phyloP scores from a whole-genome alignment of 352 stramenopile species.

The Pythium insidiosum region DNA sequence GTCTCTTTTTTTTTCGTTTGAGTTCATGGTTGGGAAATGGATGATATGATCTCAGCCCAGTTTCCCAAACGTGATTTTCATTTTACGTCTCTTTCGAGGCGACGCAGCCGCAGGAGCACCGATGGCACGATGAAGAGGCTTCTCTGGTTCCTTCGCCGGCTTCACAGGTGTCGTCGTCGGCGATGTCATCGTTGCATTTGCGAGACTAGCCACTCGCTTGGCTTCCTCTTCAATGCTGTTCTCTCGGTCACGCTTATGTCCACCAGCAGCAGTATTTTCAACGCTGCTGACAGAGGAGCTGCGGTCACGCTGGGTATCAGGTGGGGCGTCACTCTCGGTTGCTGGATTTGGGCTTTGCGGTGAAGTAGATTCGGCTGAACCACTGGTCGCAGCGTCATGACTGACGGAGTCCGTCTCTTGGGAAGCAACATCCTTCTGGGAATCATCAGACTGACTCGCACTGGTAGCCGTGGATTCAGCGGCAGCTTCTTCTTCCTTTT shows the following conservation, averaged over 20 bases:
- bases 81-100: slow-evolving; percentile 86
- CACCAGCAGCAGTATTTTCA: background rate
- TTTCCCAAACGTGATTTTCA: slow-evolving; percentile 90
- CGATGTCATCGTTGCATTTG: no score
- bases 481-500: slow-evolving; percentile 80
- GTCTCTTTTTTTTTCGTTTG: slow-evolving; percentile 27
- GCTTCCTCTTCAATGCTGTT: slow-evolving; percentile 11
- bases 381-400: slow-evolving; percentile 31
- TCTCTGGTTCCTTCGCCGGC: slow-evolving; percentile 33
- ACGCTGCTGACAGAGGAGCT: slow-evolving; percentile 14
- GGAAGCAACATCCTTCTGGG: slow-evolving; percentile 35
- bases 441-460: slow-evolving; percentile 37
- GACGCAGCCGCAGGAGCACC: slow-evolving; percentile 44
- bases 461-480: slow-evolving; percentile 23
- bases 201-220: no score
- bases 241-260: slow-evolving; percentile 15
- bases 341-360: slow-evolving; percentile 19
- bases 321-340: slow-evolving; percentile 11
- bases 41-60: slow-evolving; percentile 52
- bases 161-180: slow-evolving; percentile 17
- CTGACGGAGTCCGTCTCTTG: slow-evolving; percentile 45
- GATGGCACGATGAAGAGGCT: no score
- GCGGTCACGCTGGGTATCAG: slow-evolving; percentile 12
- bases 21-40: slow-evolving; percentile 17
- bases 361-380: slow-evolving; percentile 29